Evolutionary conservation across 2,329 filamentous ascomycete species (phyloP), one percentile per base, ranked within the genome.

Genomic region (Ceratocystis lukuohia): DNA sequence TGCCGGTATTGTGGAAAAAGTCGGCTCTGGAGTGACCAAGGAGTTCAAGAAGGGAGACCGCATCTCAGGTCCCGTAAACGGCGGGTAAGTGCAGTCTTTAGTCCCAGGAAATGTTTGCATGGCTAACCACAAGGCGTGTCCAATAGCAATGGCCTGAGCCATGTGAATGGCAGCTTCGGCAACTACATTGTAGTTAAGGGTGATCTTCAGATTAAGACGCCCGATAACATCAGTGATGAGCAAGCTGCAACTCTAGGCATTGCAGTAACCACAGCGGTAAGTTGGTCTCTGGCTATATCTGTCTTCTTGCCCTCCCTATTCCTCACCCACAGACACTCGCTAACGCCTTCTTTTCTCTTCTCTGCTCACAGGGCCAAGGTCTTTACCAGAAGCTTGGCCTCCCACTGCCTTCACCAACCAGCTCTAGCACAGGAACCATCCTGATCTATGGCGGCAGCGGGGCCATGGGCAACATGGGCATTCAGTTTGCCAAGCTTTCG

Each of bases 381-480:
- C 75, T 82, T n/a, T 82, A 81, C 73, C 76, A 80, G 68, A 71
- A 72, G 28, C 75, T 82, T 2, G 67, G 74, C 64, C 75, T 82
- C 2, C 76, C 78, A 0, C 73, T 82, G 6, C 83, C 84, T 3
- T 63, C 61, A 20, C 75, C 78, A n/a, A 64, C 72, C 45, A 73
- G 73, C 41, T 73, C 74, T 22, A 71, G 75, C 62, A 17, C 63
- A 28, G 64, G 64, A 30, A 67, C 57, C 44, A 71, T 80, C 66
- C 72, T 78, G 56, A 75, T 76, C 68, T 77, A 78, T 62, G 77
- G 75, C 61, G 76, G 75, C n/a, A 80, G 80, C 71, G 82, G 78
- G 44, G 80, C 80, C 25, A 82, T 80, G n/a, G 78, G 77, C 75
- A 80, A 81, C 70, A 80, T 80, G 70, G 74, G 72, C 5, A 74